Percentiles rank a stretch among this genome's conserved stretches.
Evolutionary conservation across 2,329 filamentous ascomycete species (phyloP).

Genomic region (Xylariaceae sp.): DNA sequence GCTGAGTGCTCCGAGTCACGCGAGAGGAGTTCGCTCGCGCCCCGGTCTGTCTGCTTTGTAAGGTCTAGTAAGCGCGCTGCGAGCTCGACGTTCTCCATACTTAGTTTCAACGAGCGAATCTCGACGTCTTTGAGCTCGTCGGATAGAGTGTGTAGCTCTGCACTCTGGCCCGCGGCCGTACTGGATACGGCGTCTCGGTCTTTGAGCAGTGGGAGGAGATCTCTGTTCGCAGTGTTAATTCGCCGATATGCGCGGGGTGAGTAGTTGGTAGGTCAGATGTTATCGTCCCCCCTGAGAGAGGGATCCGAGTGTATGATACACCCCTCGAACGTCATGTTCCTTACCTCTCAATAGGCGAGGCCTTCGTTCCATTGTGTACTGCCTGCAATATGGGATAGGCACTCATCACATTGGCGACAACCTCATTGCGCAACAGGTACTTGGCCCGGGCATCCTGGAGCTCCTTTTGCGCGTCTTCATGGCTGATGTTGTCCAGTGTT

Average conservation of each 20-base stretch:
- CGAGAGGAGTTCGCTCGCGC: conserved; percentile 47
- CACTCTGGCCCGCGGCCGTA: conserved; percentile 54
- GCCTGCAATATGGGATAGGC: conserved; percentile 73
- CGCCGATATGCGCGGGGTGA: background rate
- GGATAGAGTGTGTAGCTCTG: conserved; percentile 46
- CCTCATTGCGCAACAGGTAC: conserved; percentile 64
- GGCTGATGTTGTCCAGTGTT: conserved; percentile 28
- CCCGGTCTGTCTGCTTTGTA: conserved; percentile 49
- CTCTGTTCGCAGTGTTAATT: conserved; percentile 40
- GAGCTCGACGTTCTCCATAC: conserved; percentile 57
- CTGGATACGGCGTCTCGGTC: conserved; percentile 64
- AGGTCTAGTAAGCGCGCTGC: conserved; percentile 59
- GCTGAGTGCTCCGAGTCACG: conserved; percentile 46
- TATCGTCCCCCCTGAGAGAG: background rate
- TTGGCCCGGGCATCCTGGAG: conserved; percentile 65
- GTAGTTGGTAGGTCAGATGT: background rate
- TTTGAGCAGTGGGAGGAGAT: conserved; percentile 61
- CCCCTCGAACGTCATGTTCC: conserved; percentile 7
- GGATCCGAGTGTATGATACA: background rate
- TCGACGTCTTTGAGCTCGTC: conserved; percentile 53
- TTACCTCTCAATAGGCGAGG: conserved; percentile 64
- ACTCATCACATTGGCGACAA: conserved; percentile 62
- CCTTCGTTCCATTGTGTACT: conserved; percentile 62
- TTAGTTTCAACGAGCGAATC: conserved; percentile 51
- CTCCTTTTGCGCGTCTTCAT: conserved; percentile 54